Evolutionary conservation across 129 eudicot species (phyloP), one percentile per base, ranked within the genome.

Genomic region (Centrapalus pauciflorus): DNA sequence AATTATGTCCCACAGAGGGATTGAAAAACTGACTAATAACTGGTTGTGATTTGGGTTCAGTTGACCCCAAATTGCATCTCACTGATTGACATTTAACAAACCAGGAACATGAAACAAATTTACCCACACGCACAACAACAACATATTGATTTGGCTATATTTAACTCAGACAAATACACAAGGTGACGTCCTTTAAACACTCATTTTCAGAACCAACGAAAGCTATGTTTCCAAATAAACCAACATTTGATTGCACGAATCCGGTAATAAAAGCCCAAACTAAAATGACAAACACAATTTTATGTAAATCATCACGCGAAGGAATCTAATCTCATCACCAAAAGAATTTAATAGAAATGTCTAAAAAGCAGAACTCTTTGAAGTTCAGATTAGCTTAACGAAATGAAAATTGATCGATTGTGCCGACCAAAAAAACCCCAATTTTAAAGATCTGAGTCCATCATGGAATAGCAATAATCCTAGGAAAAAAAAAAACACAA

Each of bases 61-160:
- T 11, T 69, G 56, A 41, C 66, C 55, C 56, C 66, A 56, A 69
- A 56, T 3, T 41, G 13, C 20, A 56, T 56, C 66, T 69, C 66
- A 56, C 45, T 28, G 21, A 40, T 38, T 41, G 74, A 69, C 74
- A 69, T 5, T 19, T 56, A 56, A 56, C 66, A 56, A 40, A 69
- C 56, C 28, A 37, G 21, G 2, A 69, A 41, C 43, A 69, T 40
- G 55, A 40, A 38, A 40, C 23, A 24, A 27, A 59, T 66, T 66
- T 50, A 21, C 49, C 72, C 61, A 66, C 72, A 14, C 43, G 23
- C 27, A 43, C 38, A 8, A 29, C 45, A 65, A 43, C 38, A 8
- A 29, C 45, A 65, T 9, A 46, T 4, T 29, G 46, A 43, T 30
- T 29, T 49, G 7, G 55, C n/a, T n/a, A 37, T 25, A 26, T 27